phyloP scores from a whole-genome alignment of 2,329 filamentous ascomycete species.

The Fusarium tricinctum region DNA sequence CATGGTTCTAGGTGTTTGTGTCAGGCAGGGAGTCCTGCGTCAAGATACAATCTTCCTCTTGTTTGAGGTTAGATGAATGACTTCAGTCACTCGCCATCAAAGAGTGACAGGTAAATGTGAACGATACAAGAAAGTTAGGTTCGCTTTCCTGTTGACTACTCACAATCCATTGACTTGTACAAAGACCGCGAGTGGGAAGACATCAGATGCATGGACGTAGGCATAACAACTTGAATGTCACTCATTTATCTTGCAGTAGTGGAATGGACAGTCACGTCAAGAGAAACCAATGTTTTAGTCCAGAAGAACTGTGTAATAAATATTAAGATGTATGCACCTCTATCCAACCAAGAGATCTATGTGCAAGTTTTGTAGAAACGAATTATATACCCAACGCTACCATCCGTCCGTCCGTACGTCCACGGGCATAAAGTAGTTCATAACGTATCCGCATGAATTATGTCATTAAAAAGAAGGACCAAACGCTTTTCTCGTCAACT shows the following conservation, averaged over 20 bases:
- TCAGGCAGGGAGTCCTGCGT: constrained; percentile 12
- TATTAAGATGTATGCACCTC: constrained; percentile 43
- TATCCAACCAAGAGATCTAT: constrained; percentile 30
- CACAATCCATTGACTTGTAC: no score
- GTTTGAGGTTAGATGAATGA: constrained; percentile 20
- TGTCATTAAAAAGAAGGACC: constrained; percentile 28
- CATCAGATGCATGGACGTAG: no score
- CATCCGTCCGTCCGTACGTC: constrained; percentile 11
- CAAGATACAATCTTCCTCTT: constrained; percentile 30
- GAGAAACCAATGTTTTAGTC: background rate
- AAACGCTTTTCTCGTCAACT: constrained; percentile 27
- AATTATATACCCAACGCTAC: constrained; percentile 43
- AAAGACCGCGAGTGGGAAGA: no score
- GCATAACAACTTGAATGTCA: background rate
- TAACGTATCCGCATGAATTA: constrained; percentile 26
- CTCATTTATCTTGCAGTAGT: background rate
- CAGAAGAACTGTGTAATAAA: constrained; percentile 27
- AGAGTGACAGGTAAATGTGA: background rate
- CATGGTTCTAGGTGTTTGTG: no score
- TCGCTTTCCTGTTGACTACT: no score
- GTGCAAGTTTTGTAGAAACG: constrained; percentile 36
- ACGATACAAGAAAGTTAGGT: no score
- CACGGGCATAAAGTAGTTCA: constrained; percentile 19
- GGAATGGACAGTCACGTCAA: background rate
- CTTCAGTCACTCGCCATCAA: constrained; percentile 24